phyloP scores from a whole-genome alignment of 371 early-diverging fungal species.

The Nematocida sp. region DNA sequence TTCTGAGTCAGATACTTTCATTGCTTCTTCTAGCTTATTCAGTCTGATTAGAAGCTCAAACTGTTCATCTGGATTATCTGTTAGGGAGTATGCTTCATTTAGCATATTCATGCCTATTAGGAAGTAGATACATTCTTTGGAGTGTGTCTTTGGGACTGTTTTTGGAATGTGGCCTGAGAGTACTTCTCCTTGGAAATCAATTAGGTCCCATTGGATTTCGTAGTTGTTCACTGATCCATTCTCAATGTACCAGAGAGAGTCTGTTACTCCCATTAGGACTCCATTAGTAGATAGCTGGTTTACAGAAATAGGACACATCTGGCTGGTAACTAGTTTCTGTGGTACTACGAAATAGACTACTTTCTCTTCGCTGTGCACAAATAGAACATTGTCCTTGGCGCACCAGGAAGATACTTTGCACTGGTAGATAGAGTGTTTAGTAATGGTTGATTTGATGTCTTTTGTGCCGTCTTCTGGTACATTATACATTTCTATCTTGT shows the following conservation, averaged over 20 bases:
- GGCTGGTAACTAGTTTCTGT: conserved; percentile 6
- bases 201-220: conserved; percentile 46
- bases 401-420: conserved; percentile 27
- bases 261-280: conserved; percentile 44
- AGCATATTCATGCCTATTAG: conserved; percentile 53
- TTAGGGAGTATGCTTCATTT: conserved; percentile 54
- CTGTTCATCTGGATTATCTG: conserved; percentile 53
- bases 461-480: not conserved
- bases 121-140: conserved; percentile 56
- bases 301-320: not conserved
- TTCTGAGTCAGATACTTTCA: conserved; percentile 41
- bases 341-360: conserved; percentile 50
- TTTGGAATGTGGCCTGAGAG: conserved; percentile 28
- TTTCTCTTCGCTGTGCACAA: conserved; percentile 34
- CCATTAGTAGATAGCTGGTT: not conserved
- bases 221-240: conserved; percentile 12
- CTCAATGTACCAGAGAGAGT: conserved; percentile 42
- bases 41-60: conserved; percentile 63
- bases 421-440: not conserved
- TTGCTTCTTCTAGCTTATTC: conserved; percentile 55
- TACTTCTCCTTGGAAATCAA: conserved; percentile 51
- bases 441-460: no score
- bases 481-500: conserved; percentile 28
- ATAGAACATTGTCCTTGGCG: conserved; percentile 39
- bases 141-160: conserved; percentile 17